phyloP scores from a whole-genome alignment of 1,284 basidiomycete species.

The Puccinia brachypodii region DNA sequence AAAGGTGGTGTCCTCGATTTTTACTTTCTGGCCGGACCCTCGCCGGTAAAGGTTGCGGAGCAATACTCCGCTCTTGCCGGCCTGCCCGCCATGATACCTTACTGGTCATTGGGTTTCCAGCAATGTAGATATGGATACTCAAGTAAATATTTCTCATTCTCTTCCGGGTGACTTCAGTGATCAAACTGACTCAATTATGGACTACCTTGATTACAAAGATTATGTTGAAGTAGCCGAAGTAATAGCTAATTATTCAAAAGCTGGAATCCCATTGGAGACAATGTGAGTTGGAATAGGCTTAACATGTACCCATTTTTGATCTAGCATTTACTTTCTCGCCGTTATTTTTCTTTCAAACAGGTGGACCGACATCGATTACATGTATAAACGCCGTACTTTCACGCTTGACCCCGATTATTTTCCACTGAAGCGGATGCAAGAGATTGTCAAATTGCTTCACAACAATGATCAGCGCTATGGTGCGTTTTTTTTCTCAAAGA shows the following conservation, averaged over 20 bases:
- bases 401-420: slow-evolving; percentile 70
- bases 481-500: not conserved
- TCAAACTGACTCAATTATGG: slow-evolving; percentile 1
- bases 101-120: slow-evolving; percentile 71
- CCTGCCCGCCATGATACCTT: slow-evolving; percentile 67
- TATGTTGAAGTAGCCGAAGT: slow-evolving; percentile 54
- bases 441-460: slow-evolving; percentile 68
- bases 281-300: slow-evolving; percentile 3
- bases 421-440: slow-evolving; percentile 65
- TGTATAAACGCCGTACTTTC: slow-evolving; percentile 68
- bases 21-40: slow-evolving; percentile 71
- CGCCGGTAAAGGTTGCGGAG: slow-evolving; percentile 66
- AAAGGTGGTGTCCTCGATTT: slow-evolving; percentile 66
- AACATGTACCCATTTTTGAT: no score
- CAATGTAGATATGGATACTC: slow-evolving; percentile 63
- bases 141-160: not conserved
- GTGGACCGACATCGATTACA: slow-evolving; percentile 63
- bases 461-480: slow-evolving; percentile 63
- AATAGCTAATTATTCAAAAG: slow-evolving; percentile 53
- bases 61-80: slow-evolving; percentile 68
- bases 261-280: slow-evolving; percentile 50
- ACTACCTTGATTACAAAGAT: slow-evolving; percentile 45
- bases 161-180: not conserved
- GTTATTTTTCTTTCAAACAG: slow-evolving; percentile 20
- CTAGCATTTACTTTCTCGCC: no score